Conservation (phyloP, 2,329 filamentous ascomycete species). For the Septoria linicola region DNA sequence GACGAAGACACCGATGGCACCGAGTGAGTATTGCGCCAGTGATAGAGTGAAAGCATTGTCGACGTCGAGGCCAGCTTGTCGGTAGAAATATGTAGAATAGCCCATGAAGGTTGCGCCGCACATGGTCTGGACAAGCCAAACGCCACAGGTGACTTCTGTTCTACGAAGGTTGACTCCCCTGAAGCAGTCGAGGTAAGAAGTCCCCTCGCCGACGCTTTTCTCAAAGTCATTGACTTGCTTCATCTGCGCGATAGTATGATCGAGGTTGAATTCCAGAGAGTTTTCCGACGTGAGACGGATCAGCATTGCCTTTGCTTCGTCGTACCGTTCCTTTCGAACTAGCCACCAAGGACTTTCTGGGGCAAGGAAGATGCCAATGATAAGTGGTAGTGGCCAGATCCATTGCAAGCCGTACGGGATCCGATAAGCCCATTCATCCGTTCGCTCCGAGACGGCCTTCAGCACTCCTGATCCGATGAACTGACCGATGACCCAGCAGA, state of each 20-base stretch:
- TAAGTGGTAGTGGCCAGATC: slow-evolving; percentile 45
- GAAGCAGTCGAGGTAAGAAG: slow-evolving; percentile 42
- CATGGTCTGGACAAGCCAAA: slow-evolving; percentile 41
- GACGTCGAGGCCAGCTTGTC: slow-evolving; percentile 40
- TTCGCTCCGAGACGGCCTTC: slow-evolving; percentile 35
- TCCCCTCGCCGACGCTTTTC: slow-evolving; percentile 32
- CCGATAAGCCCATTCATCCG: slow-evolving; percentile 41
- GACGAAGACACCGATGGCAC: slow-evolving; percentile 34
- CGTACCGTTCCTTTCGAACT: slow-evolving; percentile 31
- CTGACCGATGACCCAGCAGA: slow-evolving; percentile 46
- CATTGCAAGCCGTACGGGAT: slow-evolving; percentile 51
- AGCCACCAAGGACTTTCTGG: slow-evolving; percentile 38
- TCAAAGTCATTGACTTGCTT: slow-evolving; percentile 40
- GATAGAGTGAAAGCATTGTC: slow-evolving; percentile 36
- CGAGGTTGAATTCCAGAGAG: slow-evolving; percentile 15
- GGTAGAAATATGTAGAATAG: slow-evolving; percentile 41
- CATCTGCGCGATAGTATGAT: slow-evolving; percentile 42
- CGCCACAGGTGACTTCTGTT: slow-evolving; percentile 43
- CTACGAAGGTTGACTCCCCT: slow-evolving; percentile 47
- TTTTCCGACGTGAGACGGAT: slow-evolving; percentile 32
- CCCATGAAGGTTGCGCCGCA: slow-evolving; percentile 38
- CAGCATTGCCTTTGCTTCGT: slow-evolving; percentile 31
- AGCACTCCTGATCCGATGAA: slow-evolving; percentile 41
- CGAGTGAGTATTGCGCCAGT: slow-evolving; percentile 38
- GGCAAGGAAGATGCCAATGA: slow-evolving; percentile 32